Evolutionary conservation across 306 rosid genomes (phyloP).

Genomic region (Inga leiocalycina): DNA sequence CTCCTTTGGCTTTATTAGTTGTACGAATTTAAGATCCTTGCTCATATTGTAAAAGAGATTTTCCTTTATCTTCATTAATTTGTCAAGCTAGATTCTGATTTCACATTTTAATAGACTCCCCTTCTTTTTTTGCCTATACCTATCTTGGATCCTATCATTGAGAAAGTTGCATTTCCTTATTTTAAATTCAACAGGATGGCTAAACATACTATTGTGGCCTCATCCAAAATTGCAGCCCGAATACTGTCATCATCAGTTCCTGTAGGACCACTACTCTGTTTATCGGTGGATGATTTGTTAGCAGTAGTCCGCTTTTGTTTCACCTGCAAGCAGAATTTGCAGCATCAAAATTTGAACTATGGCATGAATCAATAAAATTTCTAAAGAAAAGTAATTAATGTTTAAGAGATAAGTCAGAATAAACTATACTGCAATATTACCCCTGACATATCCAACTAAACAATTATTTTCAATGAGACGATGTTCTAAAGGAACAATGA

Average conservation of each 20-base stretch:
- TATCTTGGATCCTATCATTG: background rate
- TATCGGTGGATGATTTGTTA: conserved; percentile 57
- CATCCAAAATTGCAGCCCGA: conserved; percentile 78
- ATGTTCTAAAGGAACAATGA: conserved; percentile 10
- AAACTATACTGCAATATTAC: conserved; percentile 21
- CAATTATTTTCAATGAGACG: conserved; percentile 1
- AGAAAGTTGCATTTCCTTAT: conserved; percentile 28
- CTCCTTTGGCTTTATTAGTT: background rate
- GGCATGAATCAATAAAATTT: background rate
- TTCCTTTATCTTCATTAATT: background rate
- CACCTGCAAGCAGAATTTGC: conserved; percentile 56
- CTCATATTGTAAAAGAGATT: background rate
- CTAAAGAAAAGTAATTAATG: background rate
- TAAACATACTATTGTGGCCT: conserved; percentile 81
- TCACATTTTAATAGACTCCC: background rate
- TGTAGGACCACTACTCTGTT: conserved; percentile 60
- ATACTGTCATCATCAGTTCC: conserved; percentile 68
- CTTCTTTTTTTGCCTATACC: background rate
- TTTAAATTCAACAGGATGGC: conserved; percentile 20
- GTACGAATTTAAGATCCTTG: background rate
- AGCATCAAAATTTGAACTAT: conserved; percentile 16
- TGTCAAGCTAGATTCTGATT: background rate
- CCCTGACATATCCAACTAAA: conserved; percentile 20
- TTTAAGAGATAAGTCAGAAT: background rate
- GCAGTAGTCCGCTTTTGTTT: conserved; percentile 51